Base-by-base conservation (phyloP, 768 basidiomycete genomes). In the Hericium alpestre region DNA sequence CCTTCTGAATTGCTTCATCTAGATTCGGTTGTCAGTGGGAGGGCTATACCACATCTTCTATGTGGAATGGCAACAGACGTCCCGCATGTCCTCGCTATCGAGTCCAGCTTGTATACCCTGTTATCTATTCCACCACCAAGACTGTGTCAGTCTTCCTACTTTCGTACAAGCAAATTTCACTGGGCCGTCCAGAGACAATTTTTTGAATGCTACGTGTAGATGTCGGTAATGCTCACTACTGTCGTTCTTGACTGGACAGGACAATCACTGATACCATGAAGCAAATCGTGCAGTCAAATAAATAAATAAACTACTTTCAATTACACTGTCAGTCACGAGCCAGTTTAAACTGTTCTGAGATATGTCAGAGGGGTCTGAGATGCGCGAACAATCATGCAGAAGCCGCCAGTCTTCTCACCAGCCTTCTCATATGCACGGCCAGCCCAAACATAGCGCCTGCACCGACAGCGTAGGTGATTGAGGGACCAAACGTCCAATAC, bases 401-500 rank as follows among this genome's bases (percentile, higher is more conserved):
- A 32, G 32, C 32, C 6, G 32, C 32, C 55, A 82, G 69, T 13
- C 72, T 67, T 64, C 71, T 76, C 87, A 7, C 32, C 55, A 82
- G 69, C 12, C 72, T 67, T 64, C 71, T 76, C 87, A 91, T 90
- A 50, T 70, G 70, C 18, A 66, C 60, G 3, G 81, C 78, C 54
- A 93, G 71, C 20, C 71, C 70, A 15, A 79, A 66, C 87, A 90
- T 92, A 0, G 83, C 80, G 22, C 79, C 59, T 0, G 83, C 86
- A 43, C 84, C 79, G 12, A 77, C 68, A 1, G 74, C 73, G 58
- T 93, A 93, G n/a, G 90, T 93, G 49, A 76, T 59, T 8, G 87
- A 80, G 46, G 90, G 90, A 4, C 90, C 90, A 63, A 91, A 84
- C 3, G 89, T 88, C 90, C 90, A 93, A 66, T 93, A 93, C 12